These are phyloP conservation scores for Yamadazyma akitaensis DNA, from an alignment of 805 yeast species.

Conservation along the genomic window DNA sequence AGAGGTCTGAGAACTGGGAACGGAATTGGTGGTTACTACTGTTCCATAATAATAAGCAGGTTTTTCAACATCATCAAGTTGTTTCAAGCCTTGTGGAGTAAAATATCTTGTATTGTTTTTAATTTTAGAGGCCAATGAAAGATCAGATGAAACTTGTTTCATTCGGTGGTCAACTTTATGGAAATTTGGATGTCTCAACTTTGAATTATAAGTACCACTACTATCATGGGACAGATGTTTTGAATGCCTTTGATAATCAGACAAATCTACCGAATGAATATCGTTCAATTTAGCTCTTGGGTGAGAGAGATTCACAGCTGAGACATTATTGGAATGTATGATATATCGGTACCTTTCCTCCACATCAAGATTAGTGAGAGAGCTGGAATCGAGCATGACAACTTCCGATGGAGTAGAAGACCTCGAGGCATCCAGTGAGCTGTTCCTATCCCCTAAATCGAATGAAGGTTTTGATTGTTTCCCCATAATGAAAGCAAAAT, in stretches of 20 bases:
- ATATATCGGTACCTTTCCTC: neutral
- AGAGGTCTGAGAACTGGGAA: slow-evolving; percentile 1
- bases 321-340: neutral
- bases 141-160: slow-evolving; percentile 5
- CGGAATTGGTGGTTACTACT: neutral
- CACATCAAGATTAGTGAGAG: neutral
- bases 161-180: slow-evolving; percentile 10
- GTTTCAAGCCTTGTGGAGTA: neutral
- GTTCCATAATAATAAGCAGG: slow-evolving; percentile 14
- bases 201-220: slow-evolving; percentile 3
- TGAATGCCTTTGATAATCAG: neutral
- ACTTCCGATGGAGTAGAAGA: neutral
- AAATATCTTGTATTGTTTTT: slow-evolving; percentile 15
- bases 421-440: neutral
- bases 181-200: slow-evolving; percentile 15
- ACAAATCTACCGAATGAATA: slow-evolving; percentile 1
- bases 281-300: neutral
- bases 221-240: neutral
- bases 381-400: neutral
- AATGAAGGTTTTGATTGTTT: neutral
- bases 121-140: slow-evolving; percentile 12
- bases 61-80: slow-evolving; percentile 12
- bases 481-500: neutral
- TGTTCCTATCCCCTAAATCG: neutral
- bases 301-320: neutral